A percentile compares a stretch with the other conserved stretches of the same genome.
These are phyloP conservation scores for Kwoniella botswanensis DNA, from an alignment of 768 basidiomycete genomes.

Conservation along the genomic window DNA sequence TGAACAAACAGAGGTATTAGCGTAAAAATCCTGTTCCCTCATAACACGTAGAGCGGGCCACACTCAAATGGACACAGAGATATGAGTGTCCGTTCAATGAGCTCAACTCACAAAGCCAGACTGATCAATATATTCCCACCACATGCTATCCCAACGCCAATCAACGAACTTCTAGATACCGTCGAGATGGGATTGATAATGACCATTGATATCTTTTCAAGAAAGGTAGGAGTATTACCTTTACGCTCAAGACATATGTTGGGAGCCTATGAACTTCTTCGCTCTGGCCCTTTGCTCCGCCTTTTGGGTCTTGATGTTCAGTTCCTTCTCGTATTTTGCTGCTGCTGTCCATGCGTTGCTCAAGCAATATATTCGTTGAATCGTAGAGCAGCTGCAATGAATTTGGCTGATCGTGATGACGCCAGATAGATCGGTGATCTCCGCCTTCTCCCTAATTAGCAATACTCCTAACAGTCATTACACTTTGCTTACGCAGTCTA, in stretches of 20 bases:
- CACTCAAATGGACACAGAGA: background rate
- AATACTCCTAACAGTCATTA: background rate
- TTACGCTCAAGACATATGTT: background rate
- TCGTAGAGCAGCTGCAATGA: background rate
- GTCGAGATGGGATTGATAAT: conserved; percentile 12
- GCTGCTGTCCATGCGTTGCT: background rate
- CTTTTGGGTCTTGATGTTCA: no score
- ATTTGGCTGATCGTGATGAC: background rate
- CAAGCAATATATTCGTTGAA: background rate
- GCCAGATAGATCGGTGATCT: background rate
- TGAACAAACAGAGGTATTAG: no score
- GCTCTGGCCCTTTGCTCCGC: no score
- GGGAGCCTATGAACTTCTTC: background rate
- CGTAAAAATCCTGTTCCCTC: no score
- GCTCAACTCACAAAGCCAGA: conserved; percentile 67
- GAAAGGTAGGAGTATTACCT: background rate
- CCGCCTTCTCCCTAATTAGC: background rate
- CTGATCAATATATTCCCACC: conserved; percentile 86
- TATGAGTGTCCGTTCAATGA: background rate
- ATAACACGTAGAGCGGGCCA: no score
- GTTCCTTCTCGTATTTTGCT: background rate
- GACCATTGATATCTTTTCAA: background rate
- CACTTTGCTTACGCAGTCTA: background rate
- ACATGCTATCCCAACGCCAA: conserved; percentile 83
- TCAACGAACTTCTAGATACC: conserved; percentile 55